These are phyloP conservation scores for Aegilops sharonensis DNA, from an alignment of 176 grass and related monocot genomes.

Conservation along the genomic window DNA sequence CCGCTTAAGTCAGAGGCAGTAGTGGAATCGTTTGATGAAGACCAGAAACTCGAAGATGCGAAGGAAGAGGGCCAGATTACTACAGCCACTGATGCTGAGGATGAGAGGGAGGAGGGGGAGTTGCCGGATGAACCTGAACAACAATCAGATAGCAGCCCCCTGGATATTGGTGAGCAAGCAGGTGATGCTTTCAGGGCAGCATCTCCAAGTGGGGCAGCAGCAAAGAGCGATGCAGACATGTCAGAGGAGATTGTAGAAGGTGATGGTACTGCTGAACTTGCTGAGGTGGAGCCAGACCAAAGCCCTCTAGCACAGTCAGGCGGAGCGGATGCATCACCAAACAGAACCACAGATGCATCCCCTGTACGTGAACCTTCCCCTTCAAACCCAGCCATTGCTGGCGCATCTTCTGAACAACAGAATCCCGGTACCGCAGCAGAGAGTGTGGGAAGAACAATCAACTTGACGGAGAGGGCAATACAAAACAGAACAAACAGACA, in stretches of 20 bases:
- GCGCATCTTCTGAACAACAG: slow-evolving; percentile 41
- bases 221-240: slow-evolving; percentile 43
- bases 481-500: slow-evolving; percentile 78
- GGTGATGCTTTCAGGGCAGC: slow-evolving; percentile 30
- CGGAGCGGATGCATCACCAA: slow-evolving; percentile 46
- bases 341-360: slow-evolving; percentile 23
- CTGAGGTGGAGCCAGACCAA: slow-evolving; percentile 41
- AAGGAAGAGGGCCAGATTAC: slow-evolving; percentile 58
- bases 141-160: slow-evolving; percentile 44
- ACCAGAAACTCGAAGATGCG: slow-evolving; percentile 38
- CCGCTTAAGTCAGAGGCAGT: slow-evolving; percentile 34
- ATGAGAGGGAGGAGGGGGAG: slow-evolving; percentile 90
- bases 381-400: slow-evolving; percentile 16
- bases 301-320: slow-evolving; percentile 39
- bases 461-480: slow-evolving; percentile 48
- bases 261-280: slow-evolving; percentile 36
- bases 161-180: slow-evolving; percentile 40
- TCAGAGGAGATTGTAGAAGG: slow-evolving; percentile 57
- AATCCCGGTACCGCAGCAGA: slow-evolving; percentile 25
- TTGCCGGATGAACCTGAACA: slow-evolving; percentile 69
- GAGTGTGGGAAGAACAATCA: slow-evolving; percentile 57
- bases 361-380: slow-evolving; percentile 53
- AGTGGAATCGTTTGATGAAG: slow-evolving; percentile 42
- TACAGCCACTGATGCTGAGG: slow-evolving; percentile 53
- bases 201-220: slow-evolving; percentile 34